Percentiles rank a stretch among this genome's conserved stretches.
phyloP scores from a whole-genome alignment of 225 moss, liverwort and hornwort genomes.

The Neckera pumila region DNA sequence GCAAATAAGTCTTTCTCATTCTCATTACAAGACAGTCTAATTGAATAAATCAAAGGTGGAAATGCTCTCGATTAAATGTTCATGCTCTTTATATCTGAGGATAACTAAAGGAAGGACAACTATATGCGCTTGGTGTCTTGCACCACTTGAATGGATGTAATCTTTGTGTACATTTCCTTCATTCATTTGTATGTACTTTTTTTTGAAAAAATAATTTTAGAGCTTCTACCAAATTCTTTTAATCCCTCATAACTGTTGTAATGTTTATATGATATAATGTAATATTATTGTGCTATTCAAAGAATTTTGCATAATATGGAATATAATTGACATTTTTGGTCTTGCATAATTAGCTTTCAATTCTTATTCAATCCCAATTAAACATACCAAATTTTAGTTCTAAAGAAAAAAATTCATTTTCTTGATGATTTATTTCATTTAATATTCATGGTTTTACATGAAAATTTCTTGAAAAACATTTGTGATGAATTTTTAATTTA shows the following conservation, averaged over 20 bases:
- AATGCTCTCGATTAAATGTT: neutral
- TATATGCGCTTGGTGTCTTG: neutral
- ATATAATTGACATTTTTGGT: neutral
- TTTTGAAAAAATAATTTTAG: neutral
- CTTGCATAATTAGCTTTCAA: neutral
- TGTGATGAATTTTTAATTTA: neutral
- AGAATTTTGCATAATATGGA: neutral
- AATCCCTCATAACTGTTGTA: neutral
- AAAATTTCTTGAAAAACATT: neutral
- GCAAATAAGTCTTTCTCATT: neutral
- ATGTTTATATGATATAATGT: neutral
- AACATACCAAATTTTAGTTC: neutral
- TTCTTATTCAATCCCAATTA: neutral
- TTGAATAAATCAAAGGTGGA: neutral
- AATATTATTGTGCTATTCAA: neutral
- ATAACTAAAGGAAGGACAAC: fast-evolving
- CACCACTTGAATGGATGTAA: neutral
- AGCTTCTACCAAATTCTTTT: neutral
- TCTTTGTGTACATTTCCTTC: neutral
- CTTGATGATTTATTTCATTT: neutral
- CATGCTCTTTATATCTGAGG: fast-evolving
- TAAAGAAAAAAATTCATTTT: neutral
- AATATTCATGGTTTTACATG: neutral
- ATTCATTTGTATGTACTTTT: neutral
- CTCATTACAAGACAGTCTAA: neutral